Percentiles rank a stretch among this genome's conserved stretches.
Conservation (phyloP, 192 early-diverging fungal genomes). For the Coemansia sp. region DNA sequence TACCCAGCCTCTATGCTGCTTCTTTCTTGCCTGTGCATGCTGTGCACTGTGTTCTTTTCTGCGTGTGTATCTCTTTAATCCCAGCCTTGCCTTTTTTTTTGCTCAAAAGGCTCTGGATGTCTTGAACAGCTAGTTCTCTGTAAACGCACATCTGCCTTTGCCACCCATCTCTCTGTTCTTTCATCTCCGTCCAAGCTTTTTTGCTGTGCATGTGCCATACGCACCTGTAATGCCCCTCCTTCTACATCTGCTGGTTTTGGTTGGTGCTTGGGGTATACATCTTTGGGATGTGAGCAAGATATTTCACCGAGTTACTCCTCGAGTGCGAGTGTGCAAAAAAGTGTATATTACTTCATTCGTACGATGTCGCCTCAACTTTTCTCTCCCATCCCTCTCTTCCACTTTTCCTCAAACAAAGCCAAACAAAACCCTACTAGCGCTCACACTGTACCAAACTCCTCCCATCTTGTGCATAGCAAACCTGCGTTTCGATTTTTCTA, state of each 20-base stretch:
- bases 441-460: background rate
- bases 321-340: background rate
- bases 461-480: background rate
- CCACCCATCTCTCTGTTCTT: background rate
- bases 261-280: too few relatives aligned
- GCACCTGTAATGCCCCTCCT: background rate
- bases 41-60: background rate
- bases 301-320: background rate
- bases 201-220: constrained; percentile 2
- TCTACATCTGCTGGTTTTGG: too few relatives aligned
- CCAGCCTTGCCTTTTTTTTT: background rate
- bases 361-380: background rate
- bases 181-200: background rate
- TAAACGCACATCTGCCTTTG: background rate
- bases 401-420: background rate
- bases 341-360: background rate
- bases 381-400: background rate
- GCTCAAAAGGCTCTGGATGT: background rate
- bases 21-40: constrained; percentile 3
- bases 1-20: background rate
- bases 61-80: background rate
- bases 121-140: background rate
- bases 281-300: background rate
- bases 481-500: background rate
- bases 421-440: background rate